Base-by-base conservation (phyloP, 2,329 filamentous ascomycete species). In the Aspergillus costaricaensis region DNA sequence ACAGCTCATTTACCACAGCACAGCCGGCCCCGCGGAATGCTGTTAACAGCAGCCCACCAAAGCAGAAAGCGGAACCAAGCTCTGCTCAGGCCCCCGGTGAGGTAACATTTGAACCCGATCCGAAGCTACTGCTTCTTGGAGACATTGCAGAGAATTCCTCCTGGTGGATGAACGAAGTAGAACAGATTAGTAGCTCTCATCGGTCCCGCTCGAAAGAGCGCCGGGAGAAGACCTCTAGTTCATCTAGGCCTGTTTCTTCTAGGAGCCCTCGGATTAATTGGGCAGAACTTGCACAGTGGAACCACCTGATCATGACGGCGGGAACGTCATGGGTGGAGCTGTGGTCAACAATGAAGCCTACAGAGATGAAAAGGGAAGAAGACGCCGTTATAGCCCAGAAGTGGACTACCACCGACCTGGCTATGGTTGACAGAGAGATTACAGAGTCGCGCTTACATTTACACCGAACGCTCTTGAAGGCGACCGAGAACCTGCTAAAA, bases 91-190 rank as follows among this genome's bases (percentile, higher is more conserved):
- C 64, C 47, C 55, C 65, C 25, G 63, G 64, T 9, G 79, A 77
- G 60, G 77, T 78, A 25, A 74, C 87, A 3, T 83, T 83, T 38
- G 88, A 91, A 53, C 76, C 92, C 19, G 91, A 95, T 71, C 85
- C 89, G 1, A 95, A 92, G 70, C 84, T 90, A 5, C 78, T 94
- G 19, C 79, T 92, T 6, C 74, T 93, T 2, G 91, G 90, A 2
- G 86, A 93, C 68, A 82, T 93, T 65, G 89, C 88, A 1, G 91
- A 95, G 71, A 95, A 95, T 70, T 91, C 90, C 2, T 85, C 85
- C 7, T 94, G 90, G 91, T 94, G 91, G 90, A 88, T 88, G 50
- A 90, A 88, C 1, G 83, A 83, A 52, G 80, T 84, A 68, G 67
- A 70, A 66, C 63, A 76, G 72, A 67, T 71, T 10, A 66, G 68